Evolutionary conservation across 2,329 filamentous ascomycete genomes (phyloP), one percentile per base, ranked within the genome.

Genomic region (Microcyclosporella mali): DNA sequence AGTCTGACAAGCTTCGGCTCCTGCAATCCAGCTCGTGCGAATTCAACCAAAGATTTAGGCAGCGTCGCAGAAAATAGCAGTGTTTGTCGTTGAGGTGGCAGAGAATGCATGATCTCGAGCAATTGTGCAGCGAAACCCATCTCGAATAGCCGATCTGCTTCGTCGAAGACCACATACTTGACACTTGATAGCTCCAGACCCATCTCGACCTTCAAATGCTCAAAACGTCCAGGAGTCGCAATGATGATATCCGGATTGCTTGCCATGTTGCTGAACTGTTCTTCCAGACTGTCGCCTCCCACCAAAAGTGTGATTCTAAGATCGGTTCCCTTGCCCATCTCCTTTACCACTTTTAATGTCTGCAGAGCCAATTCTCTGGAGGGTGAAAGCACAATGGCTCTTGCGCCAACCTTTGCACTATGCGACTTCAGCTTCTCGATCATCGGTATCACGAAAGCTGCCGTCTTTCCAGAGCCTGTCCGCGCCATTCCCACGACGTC

Each of bases 401-500:
- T 78, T 33, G 88, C 81, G 40, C 94, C 92, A 51, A 97, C 82
- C 58, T 84, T 84, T 21, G 82, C 82, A 60, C 85, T 94, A 65
- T 98, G 94, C 17, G 80, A 77, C 66, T 89, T 94, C 48, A 98
- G 72, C 53, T 84, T 85, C 70, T 98, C 88, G 48, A 98, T 88
- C 90, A 98, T 95, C 33, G 92, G 92, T 52, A 98, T 94, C 18
- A 97, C 88, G 65, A 98, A 98, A 16, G 92, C 92, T 1, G 89
- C 92, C 1, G 94, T 98, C 72, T 98, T 98, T 70, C 92, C 92
- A 15, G 89, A 97, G 63, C 92, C 92, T n/a, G 94, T 98, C 53
- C 94, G 78, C 6, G 92, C 92, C 92, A 98, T 98, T 53, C 89
- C 94, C 17, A 98, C 90, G n/a, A 97, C 86, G 74, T 98, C 92